phyloP scores from a whole-genome alignment of 768 basidiomycete species.

The Erythrobasidium yunnanense region DNA sequence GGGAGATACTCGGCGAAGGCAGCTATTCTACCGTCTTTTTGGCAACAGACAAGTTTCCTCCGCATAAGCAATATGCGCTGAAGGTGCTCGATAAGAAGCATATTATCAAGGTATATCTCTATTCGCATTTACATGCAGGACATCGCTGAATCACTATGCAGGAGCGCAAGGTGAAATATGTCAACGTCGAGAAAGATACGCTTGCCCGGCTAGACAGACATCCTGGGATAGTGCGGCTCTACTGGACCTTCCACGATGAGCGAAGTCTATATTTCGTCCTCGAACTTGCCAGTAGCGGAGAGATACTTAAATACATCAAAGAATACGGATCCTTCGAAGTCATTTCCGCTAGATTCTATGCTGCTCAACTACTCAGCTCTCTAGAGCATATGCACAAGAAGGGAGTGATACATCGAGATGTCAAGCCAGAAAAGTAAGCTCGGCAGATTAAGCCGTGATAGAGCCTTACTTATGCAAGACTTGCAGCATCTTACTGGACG shows the following conservation, averaged over 20 bases:
- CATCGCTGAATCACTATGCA: slow-evolving; percentile 35
- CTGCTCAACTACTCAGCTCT: slow-evolving; percentile 80
- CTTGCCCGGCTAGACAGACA: slow-evolving; percentile 51
- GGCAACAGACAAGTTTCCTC: slow-evolving; percentile 36
- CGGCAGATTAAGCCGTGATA: neutral
- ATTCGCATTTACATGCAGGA: no score
- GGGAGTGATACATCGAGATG: slow-evolving; percentile 71
- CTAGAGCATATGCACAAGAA: slow-evolving; percentile 81
- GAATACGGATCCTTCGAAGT: slow-evolving; percentile 74
- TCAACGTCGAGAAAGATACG: slow-evolving; percentile 68
- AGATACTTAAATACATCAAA: slow-evolving; percentile 43
- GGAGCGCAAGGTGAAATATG: slow-evolving; percentile 65
- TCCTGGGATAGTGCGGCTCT: slow-evolving; percentile 68
- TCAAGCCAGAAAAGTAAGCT: slow-evolving; percentile 46
- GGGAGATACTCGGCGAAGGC: slow-evolving; percentile 64
- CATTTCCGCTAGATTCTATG: slow-evolving; percentile 65
- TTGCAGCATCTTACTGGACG: slow-evolving; percentile 80
- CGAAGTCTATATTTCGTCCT: slow-evolving; percentile 57
- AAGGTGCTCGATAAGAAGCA: slow-evolving; percentile 77
- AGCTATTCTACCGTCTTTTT: slow-evolving; percentile 62
- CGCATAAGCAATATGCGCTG: slow-evolving; percentile 58
- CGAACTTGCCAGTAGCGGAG: slow-evolving; percentile 45
- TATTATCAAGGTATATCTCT: slow-evolving; percentile 49
- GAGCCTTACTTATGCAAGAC: neutral
- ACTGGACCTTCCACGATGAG: slow-evolving; percentile 75